phyloP scores from a whole-genome alignment of 306 rosid species.

The Geum urbanum region DNA sequence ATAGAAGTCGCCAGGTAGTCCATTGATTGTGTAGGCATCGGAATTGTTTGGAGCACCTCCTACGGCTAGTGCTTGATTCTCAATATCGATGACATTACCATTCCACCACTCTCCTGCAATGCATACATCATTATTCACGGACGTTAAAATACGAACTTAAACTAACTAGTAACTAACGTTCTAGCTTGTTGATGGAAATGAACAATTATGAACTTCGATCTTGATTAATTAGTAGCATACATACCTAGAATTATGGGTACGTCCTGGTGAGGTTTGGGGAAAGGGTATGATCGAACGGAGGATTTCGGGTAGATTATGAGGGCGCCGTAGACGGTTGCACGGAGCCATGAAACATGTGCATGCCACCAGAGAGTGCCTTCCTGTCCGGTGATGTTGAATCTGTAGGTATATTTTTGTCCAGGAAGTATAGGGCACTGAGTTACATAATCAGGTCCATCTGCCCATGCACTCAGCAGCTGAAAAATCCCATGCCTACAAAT shows the following conservation, averaged over 20 bases:
- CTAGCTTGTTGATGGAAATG: background rate
- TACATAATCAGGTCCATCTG: conserved; percentile 64
- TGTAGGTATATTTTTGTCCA: conserved; percentile 37
- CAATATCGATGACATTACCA: conserved; percentile 44
- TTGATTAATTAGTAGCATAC: background rate
- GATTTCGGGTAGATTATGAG: conserved; percentile 46
- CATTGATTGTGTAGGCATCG: conserved; percentile 60
- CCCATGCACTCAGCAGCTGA: conserved; percentile 53
- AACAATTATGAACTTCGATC: background rate
- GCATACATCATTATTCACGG: background rate
- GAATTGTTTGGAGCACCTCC: conserved; percentile 29
- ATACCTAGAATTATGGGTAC: conserved; percentile 52
- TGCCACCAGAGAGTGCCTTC: conserved; percentile 92
- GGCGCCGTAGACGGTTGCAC: conserved; percentile 59
- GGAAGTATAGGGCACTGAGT: conserved; percentile 70
- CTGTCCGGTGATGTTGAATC: conserved; percentile 47
- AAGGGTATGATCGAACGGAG: conserved; percentile 30
- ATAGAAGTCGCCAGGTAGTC: conserved; percentile 54
- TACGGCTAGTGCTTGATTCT: conserved; percentile 13
- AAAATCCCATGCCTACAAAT: conserved; percentile 62
- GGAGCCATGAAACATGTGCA: conserved; percentile 54
- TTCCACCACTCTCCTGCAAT: conserved; percentile 77
- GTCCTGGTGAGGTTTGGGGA: conserved; percentile 38
- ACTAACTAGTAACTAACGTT: too few relatives aligned
- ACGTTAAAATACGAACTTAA: background rate